A percentile compares a stretch with the other conserved stretches of the same genome.
phyloP scores from a whole-genome alignment of 2,329 filamentous ascomycete species.

The Alternaria triticina region DNA sequence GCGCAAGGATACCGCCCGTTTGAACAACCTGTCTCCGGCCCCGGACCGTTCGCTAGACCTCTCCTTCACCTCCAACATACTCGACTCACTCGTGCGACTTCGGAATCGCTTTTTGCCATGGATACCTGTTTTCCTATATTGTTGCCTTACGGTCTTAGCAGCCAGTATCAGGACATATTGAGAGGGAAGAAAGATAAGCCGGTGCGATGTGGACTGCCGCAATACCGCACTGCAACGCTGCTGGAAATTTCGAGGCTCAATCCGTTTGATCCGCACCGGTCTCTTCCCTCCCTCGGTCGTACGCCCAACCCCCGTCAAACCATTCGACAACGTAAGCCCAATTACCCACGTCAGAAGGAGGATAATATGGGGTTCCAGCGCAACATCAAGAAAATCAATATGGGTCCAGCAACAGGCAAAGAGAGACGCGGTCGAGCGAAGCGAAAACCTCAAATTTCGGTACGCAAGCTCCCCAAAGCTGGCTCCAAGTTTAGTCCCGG shows the following conservation, averaged over 20 bases:
- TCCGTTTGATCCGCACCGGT: neutral
- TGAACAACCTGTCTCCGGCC: neutral
- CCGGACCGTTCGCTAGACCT: neutral
- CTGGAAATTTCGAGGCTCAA: neutral
- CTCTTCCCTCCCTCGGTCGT: neutral
- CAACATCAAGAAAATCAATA: neutral
- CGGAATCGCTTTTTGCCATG: slow-evolving; percentile 18
- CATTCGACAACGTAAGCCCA: neutral
- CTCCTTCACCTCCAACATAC: neutral
- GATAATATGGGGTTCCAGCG: neutral
- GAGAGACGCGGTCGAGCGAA: neutral
- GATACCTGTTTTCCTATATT: slow-evolving; percentile 2
- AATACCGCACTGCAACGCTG: neutral
- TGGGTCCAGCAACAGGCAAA: neutral
- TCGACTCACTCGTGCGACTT: slow-evolving; percentile 13
- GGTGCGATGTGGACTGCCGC: neutral
- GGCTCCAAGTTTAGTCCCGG: neutral
- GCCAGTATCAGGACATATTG: neutral
- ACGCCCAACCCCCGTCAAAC: neutral
- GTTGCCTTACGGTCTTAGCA: slow-evolving; percentile 18
- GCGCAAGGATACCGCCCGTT: neutral
- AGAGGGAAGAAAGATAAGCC: neutral
- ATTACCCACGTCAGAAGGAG: neutral
- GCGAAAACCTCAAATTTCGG: neutral
- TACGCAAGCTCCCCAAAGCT: neutral